Conservation (phyloP, 495 filamentous ascomycete species). For the Annulohypoxylon moriforme region DNA sequence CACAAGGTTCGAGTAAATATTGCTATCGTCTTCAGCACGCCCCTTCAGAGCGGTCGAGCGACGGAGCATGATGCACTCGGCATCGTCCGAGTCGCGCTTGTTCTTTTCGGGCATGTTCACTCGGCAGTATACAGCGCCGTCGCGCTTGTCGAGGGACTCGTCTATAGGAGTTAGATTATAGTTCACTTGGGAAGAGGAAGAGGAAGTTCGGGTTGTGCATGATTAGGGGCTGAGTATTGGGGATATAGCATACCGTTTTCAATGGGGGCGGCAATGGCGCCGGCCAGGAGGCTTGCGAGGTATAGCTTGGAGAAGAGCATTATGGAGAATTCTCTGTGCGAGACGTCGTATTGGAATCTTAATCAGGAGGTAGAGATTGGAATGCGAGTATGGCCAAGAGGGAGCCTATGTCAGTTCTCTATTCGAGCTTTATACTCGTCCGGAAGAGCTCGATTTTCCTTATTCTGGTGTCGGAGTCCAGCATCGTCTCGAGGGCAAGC, state of each 20-base stretch:
- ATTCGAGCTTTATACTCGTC: not conserved
- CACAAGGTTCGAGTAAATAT: too few relatives aligned
- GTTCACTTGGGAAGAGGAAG: not conserved
- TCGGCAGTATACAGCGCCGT: too few relatives aligned
- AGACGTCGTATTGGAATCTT: not conserved
- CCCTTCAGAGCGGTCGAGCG: too few relatives aligned
- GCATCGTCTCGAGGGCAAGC: not conserved
- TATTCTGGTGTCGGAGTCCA: not conserved
- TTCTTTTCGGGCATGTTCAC: too few relatives aligned
- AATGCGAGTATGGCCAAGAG: not conserved
- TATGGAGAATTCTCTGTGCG: not conserved
- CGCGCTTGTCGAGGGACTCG: not conserved
- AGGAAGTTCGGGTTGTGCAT: not conserved
- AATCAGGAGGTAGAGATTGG: not conserved
- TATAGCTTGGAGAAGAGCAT: constrained; percentile 31
- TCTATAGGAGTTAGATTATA: not conserved
- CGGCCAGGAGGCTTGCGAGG: constrained; percentile 19
- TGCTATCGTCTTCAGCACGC: not conserved
- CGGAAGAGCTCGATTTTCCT: not conserved
- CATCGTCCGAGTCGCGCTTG: not conserved
- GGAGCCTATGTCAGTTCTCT: not conserved
- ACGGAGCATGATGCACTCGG: too few relatives aligned
- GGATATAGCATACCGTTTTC: constrained; percentile 16
- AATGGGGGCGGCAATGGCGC: constrained; percentile 16
- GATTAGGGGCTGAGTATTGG: not conserved